Evolutionary conservation across 208 protist species (phyloP).

Genomic region (Plasmodiophora brassicae): DNA sequence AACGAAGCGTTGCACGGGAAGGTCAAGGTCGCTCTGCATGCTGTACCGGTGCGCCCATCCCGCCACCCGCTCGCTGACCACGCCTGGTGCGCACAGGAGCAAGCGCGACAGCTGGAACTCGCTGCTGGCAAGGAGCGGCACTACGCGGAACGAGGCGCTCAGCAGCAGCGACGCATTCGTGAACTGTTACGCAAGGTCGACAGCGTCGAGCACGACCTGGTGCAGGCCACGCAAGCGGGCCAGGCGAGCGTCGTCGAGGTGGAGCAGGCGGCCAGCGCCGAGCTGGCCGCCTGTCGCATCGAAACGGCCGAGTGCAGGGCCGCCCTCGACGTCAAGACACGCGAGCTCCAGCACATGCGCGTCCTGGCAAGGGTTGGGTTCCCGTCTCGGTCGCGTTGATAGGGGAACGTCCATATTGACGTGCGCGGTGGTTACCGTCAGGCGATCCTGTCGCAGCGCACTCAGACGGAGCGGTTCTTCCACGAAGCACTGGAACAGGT

Average conservation of each 20-base stretch:
- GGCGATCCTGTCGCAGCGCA: background rate
- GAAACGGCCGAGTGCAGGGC: background rate
- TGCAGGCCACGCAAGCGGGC: background rate
- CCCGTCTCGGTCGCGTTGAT: background rate
- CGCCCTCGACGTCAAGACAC: background rate
- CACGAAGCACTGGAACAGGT: background rate
- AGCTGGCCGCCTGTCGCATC: background rate
- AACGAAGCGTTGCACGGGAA: background rate
- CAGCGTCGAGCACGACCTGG: background rate
- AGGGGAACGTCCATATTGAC: background rate
- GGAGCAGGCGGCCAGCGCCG: background rate
- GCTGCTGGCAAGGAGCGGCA: background rate
- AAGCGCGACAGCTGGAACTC: background rate
- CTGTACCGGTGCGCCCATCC: background rate
- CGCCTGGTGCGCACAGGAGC: background rate
- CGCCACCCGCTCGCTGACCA: background rate
- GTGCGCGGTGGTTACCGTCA: background rate
- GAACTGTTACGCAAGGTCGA: background rate
- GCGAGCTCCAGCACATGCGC: background rate
- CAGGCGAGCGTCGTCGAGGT: background rate
- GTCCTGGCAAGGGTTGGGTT: background rate
- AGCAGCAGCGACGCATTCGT: background rate
- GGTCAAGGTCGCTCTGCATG: background rate
- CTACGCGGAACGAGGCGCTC: background rate
- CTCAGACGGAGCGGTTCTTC: slow-evolving; percentile 19